phyloP scores from a whole-genome alignment of 495 filamentous ascomycete genomes.

The Stereocaulon alpinum region DNA sequence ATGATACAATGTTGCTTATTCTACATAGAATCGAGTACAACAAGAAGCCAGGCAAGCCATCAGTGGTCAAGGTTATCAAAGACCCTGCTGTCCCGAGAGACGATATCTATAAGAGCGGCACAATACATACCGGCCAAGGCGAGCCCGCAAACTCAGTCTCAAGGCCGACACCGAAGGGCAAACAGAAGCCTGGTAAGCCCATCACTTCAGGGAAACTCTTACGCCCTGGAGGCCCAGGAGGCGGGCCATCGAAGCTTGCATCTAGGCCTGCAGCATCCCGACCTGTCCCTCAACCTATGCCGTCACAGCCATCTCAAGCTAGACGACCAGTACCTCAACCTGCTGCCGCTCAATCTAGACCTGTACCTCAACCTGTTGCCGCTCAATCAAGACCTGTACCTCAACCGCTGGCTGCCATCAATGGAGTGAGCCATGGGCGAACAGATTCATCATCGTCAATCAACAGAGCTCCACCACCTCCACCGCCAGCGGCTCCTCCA shows the following conservation, averaged over 20 bases:
- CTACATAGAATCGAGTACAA: conserved; percentile 72
- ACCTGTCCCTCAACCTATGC: conserved; percentile 32
- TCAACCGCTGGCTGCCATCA: conserved; percentile 40
- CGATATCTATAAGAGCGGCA: conserved; percentile 88
- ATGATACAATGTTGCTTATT: conserved; percentile 22
- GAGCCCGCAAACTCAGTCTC: conserved; percentile 78
- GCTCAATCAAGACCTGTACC: conserved; percentile 32
- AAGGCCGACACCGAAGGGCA: conserved; percentile 72
- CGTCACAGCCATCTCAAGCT: conserved; percentile 15
- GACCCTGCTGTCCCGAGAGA: conserved; percentile 59
- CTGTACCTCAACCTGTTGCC: conserved; percentile 38
- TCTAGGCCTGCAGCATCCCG: conserved; percentile 42
- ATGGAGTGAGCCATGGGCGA: conserved; percentile 38
- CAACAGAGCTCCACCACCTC: conserved; percentile 51
- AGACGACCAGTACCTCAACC: conserved; percentile 33
- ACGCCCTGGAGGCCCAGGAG: conserved; percentile 76
- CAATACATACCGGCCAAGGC: conserved; percentile 75
- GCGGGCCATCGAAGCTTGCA: conserved; percentile 61
- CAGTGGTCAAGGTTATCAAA: conserved; percentile 77
- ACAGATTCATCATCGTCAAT: conserved; percentile 43
- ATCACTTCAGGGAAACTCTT: conserved; percentile 87
- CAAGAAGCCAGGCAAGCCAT: conserved; percentile 94
- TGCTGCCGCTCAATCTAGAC: conserved; percentile 31
- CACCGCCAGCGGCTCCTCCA: conserved; percentile 55
- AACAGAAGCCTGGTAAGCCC: conserved; percentile 72